phyloP scores from a whole-genome alignment of 805 yeast species.

The Candida coquimbonensis region DNA sequence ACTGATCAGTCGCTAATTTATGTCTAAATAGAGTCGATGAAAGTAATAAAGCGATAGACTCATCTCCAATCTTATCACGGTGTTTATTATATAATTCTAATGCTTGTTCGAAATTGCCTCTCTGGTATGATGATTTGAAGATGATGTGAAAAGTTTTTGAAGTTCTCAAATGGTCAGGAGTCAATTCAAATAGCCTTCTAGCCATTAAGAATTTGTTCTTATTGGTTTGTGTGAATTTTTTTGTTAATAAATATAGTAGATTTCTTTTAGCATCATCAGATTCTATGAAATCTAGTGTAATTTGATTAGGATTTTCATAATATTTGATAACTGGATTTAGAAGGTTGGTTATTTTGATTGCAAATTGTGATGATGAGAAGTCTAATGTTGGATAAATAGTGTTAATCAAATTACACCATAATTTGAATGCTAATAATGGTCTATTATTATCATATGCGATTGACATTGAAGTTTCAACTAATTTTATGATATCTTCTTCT shows the following conservation, averaged over 20 bases:
- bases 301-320: background rate
- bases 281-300: background rate
- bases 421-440: background rate
- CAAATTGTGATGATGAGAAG: background rate
- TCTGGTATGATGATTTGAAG: background rate
- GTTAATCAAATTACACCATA: background rate
- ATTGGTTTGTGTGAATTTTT: background rate
- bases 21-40: background rate
- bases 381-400: background rate
- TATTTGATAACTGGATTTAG: background rate
- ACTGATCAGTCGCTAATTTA: background rate
- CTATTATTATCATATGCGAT: background rate
- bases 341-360: background rate
- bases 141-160: background rate
- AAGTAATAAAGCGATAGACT: background rate
- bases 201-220: background rate
- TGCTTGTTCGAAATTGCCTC: background rate
- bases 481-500: background rate
- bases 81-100: background rate
- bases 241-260: background rate
- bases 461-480: background rate
- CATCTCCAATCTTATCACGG: background rate
- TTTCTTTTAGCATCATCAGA: constrained; percentile 1
- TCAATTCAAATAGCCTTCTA: constrained; percentile 3
- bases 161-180: constrained; percentile 1